These are phyloP conservation scores for Scleroderma citrinum DNA, from an alignment of 768 basidiomycete species.

Conservation along the genomic window DNA sequence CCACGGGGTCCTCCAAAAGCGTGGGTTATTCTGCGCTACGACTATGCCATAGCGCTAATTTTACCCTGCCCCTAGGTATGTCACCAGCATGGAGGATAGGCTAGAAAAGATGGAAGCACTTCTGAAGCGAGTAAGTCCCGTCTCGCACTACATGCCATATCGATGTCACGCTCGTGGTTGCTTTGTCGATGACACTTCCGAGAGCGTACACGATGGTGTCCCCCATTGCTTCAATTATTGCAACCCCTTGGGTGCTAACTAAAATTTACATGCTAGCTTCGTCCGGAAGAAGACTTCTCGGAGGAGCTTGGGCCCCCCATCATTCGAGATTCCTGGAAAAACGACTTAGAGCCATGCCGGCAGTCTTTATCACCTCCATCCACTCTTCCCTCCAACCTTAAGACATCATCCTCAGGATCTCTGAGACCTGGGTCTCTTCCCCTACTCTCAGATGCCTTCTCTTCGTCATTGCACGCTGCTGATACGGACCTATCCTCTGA, in stretches of 20 bases:
- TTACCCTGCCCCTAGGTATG: conserved; percentile 36
- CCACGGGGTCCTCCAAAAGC: conserved; percentile 66
- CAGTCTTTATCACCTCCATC: conserved; percentile 17
- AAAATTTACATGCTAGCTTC: conserved; percentile 38
- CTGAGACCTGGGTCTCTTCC: conserved; percentile 6
- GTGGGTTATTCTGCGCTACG: conserved; percentile 32
- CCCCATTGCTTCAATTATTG: not conserved
- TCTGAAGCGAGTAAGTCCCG: conserved; percentile 40
- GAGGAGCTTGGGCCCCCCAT: conserved; percentile 58
- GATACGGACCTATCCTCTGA: conserved; percentile 26
- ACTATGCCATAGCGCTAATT: not conserved
- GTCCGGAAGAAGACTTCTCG: conserved; percentile 56
- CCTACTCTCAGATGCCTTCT: conserved; percentile 3
- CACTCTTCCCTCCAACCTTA: conserved; percentile 11
- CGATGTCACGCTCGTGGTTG: not conserved
- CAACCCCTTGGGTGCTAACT: not conserved
- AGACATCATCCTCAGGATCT: conserved; percentile 7
- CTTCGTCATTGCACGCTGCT: conserved; percentile 14
- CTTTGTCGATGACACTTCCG: not conserved
- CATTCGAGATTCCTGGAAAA: conserved; percentile 60
- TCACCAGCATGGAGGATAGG: conserved; percentile 53
- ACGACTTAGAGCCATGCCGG: conserved; percentile 16
- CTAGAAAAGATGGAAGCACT: conserved; percentile 51
- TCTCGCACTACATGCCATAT: not conserved
- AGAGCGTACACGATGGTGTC: not conserved